phyloP scores from a whole-genome alignment of 2,329 filamentous ascomycete genomes.

The Aureobasidium subglaciale region DNA sequence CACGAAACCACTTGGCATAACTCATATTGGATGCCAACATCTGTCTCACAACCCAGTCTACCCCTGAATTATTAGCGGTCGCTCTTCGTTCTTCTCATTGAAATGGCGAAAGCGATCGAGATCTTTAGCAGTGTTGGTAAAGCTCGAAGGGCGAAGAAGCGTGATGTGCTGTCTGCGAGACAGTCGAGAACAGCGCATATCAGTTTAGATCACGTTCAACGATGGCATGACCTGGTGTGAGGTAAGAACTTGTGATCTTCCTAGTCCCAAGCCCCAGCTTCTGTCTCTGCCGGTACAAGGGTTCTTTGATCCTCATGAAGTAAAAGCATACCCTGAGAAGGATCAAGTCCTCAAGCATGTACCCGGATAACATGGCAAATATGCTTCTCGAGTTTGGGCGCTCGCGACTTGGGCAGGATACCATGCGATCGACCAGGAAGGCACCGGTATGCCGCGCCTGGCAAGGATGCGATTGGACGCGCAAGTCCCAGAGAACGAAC shows the following conservation, averaged over 20 bases:
- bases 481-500: too few species aligned
- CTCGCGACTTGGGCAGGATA: too few species aligned
- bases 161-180: not conserved
- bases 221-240: not conserved
- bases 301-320: not conserved
- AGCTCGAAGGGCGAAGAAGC: too few species aligned
- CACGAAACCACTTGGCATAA: not conserved
- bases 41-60: not conserved
- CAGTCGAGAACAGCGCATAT: not conserved
- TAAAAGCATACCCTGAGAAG: not conserved
- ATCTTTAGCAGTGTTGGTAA: not conserved
- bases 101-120: not conserved
- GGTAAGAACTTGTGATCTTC: not conserved
- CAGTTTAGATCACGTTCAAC: not conserved
- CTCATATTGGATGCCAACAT: not conserved
- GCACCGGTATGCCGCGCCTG: too few species aligned
- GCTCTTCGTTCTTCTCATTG: not conserved
- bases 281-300: not conserved
- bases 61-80: not conserved
- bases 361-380: too few species aligned
- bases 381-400: too few species aligned
- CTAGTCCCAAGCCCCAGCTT: not conserved
- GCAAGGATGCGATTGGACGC: too few species aligned
- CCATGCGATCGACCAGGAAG: too few species aligned
- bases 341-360: too few species aligned